phyloP scores from a whole-genome alignment of 441 rosid genomes.

The Syzygium malaccense region DNA sequence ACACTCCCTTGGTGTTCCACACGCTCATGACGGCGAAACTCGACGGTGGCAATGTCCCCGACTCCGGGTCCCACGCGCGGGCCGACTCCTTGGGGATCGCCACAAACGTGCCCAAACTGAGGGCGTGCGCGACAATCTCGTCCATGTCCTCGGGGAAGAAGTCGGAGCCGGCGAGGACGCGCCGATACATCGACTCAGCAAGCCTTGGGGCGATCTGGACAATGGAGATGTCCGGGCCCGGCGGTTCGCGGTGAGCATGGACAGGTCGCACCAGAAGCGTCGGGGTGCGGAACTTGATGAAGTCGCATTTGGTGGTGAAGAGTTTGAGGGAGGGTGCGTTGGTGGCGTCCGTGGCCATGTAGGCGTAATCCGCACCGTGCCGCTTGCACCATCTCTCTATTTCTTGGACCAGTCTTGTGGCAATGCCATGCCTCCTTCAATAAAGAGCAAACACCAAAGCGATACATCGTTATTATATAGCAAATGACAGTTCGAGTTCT shows the following conservation, averaged over 20 bases:
- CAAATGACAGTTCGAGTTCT: background rate
- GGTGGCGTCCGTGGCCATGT: constrained; percentile 66
- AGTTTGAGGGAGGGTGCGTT: constrained; percentile 58
- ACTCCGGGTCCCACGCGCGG: constrained; percentile 21
- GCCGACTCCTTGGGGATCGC: constrained; percentile 32
- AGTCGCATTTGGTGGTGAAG: constrained; percentile 45
- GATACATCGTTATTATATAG: background rate
- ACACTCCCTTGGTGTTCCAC: constrained; percentile 73
- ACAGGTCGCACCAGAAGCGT: constrained; percentile 65
- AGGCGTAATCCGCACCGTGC: constrained; percentile 49
- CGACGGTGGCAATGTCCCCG: constrained; percentile 21
- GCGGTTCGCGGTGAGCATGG: constrained; percentile 44
- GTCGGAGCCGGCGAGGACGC: constrained; percentile 32
- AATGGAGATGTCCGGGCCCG: constrained; percentile 20
- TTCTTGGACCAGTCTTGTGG: constrained; percentile 40
- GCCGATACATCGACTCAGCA: constrained; percentile 32
- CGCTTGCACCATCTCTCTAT: constrained; percentile 61
- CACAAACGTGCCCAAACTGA: constrained; percentile 64
- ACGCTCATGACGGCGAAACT: constrained; percentile 52
- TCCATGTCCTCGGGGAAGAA: constrained; percentile 58
- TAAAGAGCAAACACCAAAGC: background rate
- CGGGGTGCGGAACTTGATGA: constrained; percentile 46
- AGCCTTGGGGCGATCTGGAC: constrained; percentile 16
- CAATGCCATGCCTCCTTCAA: constrained; percentile 67
- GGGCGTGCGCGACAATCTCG: constrained; percentile 26